These are phyloP conservation scores for Endothia cerciana DNA, from an alignment of 2,329 filamentous ascomycete species.

Conservation along the genomic window DNA sequence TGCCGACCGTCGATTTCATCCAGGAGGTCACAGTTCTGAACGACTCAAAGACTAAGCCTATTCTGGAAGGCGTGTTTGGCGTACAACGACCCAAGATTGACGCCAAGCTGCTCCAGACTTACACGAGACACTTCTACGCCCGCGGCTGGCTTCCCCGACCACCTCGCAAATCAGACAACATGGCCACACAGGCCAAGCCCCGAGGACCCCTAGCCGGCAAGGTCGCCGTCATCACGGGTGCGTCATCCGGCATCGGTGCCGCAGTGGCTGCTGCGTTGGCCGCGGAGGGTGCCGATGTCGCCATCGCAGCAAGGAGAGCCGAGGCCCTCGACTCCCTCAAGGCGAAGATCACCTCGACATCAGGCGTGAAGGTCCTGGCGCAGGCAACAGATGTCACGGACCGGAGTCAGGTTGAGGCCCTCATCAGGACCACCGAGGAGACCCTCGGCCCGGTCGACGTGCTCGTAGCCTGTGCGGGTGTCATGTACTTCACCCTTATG, in stretches of 20 bases:
- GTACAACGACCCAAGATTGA: conserved; percentile 72
- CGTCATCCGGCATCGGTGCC: conserved; percentile 78
- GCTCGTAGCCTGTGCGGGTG: conserved; percentile 77
- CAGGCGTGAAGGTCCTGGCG: conserved; percentile 67
- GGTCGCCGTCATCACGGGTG: conserved; percentile 78
- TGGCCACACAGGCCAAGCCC: conserved; percentile 37
- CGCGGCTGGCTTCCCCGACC: conserved; percentile 73
- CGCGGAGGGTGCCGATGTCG: conserved; percentile 71
- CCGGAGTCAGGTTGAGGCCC: conserved; percentile 65
- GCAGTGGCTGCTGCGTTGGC: conserved; percentile 72
- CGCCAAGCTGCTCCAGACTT: conserved; percentile 71
- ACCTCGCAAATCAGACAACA: conserved; percentile 51
- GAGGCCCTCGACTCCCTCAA: conserved; percentile 72
- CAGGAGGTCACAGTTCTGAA: conserved; percentile 74
- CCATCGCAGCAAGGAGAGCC: conserved; percentile 70
- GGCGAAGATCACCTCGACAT: conserved; percentile 38
- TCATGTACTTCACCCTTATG: conserved; percentile 93
- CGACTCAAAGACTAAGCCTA: conserved; percentile 68
- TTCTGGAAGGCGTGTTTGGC: conserved; percentile 51
- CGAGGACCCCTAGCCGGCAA: conserved; percentile 67
- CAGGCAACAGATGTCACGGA: conserved; percentile 75
- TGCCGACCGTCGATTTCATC: conserved; percentile 76
- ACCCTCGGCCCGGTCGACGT: conserved; percentile 76
- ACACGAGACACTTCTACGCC: conserved; percentile 79
- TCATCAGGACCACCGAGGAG: conserved; percentile 61